These are phyloP conservation scores for Leccinellum rugosiceps DNA, from an alignment of 768 basidiomycete species.

Conservation along the genomic window DNA sequence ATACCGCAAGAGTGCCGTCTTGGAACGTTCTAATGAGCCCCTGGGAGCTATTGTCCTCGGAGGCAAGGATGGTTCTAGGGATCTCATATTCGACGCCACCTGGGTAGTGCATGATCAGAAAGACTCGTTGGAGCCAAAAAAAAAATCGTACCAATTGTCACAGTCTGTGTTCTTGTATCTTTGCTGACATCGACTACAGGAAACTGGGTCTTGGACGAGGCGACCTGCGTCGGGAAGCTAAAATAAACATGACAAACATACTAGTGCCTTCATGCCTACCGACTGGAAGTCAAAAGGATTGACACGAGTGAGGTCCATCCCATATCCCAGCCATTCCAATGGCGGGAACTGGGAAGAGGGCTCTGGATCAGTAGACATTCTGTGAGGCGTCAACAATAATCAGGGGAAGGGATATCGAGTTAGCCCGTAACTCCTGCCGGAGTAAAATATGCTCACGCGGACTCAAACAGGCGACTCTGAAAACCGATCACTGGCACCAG, in stretches of 20 bases:
- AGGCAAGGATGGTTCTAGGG: conserved; percentile 1
- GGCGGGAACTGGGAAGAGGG: conserved; percentile 3
- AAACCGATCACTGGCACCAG: neutral
- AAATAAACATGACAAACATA: neutral
- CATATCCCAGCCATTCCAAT: conserved; percentile 5
- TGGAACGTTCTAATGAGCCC: neutral
- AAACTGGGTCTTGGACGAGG: neutral
- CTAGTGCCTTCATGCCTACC: neutral
- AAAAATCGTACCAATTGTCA: neutral
- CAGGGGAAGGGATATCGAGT: neutral
- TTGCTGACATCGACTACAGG: conserved; percentile 1
- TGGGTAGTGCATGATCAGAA: neutral
- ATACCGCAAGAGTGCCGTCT: neutral
- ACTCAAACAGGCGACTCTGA: neutral
- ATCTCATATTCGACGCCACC: conserved; percentile 3
- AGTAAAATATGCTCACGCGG: neutral
- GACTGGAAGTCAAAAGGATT: conserved; percentile 2
- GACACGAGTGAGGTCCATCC: conserved; percentile 1
- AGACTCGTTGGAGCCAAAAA: neutral
- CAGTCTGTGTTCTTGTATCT: neutral
- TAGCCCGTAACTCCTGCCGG: neutral
- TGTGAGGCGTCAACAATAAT: neutral
- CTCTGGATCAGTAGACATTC: neutral
- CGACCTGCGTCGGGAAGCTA: neutral
- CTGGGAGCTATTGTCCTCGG: neutral